Conservation (phyloP, 2,329 filamentous ascomycete genomes). For the Neofusicoccum ribis region DNA sequence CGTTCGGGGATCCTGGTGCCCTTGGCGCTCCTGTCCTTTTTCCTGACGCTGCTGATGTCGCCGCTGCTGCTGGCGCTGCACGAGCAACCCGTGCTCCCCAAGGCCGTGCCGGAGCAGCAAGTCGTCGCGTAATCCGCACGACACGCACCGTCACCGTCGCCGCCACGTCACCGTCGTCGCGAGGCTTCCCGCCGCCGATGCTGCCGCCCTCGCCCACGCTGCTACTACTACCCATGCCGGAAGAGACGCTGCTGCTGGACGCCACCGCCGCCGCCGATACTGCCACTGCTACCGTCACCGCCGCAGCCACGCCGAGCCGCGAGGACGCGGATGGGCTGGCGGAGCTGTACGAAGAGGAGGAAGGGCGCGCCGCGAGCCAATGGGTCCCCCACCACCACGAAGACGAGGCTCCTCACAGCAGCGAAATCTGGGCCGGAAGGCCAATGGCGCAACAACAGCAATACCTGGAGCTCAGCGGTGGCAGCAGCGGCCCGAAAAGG, state of each 20-base stretch:
- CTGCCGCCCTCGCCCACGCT: background rate
- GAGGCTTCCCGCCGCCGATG: background rate
- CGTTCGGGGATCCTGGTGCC: conserved; percentile 15
- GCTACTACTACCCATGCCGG: background rate
- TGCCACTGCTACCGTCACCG: background rate
- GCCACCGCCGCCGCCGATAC: background rate
- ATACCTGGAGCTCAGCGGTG: background rate
- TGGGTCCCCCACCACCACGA: background rate
- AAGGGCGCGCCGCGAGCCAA: too few relatives aligned
- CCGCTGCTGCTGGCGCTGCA: conserved; percentile 17
- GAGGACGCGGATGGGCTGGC: too few relatives aligned
- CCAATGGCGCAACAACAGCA: background rate
- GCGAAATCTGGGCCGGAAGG: too few relatives aligned
- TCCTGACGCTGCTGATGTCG: conserved; percentile 18
- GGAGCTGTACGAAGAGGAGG: too few relatives aligned
- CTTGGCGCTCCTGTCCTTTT: conserved; percentile 4
- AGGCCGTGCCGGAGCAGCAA: background rate
- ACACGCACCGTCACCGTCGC: conserved; percentile 7
- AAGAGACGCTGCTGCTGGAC: conserved; percentile 1
- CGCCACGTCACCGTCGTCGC: background rate
- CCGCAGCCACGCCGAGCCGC: background rate
- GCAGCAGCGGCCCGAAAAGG: background rate
- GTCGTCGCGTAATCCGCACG: conserved; percentile 7
- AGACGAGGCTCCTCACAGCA: background rate
- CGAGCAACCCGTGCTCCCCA: conserved; percentile 14